Percentiles rank a stretch among this genome's conserved stretches.
Evolutionary conservation across 2,329 filamentous ascomycete genomes (phyloP).

Genomic region (Dactylonectria macrodidyma): DNA sequence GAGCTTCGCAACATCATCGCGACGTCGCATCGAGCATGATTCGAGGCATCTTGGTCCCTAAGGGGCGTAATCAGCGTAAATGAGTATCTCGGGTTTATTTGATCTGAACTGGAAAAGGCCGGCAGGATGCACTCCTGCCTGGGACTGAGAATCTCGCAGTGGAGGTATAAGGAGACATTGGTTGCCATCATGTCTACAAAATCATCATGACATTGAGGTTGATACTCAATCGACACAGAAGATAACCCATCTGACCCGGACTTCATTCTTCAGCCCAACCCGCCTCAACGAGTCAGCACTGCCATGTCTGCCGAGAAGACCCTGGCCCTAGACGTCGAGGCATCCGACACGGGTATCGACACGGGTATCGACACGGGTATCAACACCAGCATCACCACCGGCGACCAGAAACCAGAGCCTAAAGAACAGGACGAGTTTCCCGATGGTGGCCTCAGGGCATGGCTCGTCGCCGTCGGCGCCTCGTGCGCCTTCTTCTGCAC

Average conservation of each 20-base stretch:
- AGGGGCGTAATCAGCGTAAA: background rate
- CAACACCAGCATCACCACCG: background rate
- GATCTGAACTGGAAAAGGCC: slow-evolving; percentile 1
- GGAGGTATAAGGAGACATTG: background rate
- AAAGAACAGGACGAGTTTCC: slow-evolving; percentile 6
- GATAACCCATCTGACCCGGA: background rate
- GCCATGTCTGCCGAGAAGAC: slow-evolving; percentile 1
- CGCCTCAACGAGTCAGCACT: background rate
- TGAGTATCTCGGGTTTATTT: background rate
- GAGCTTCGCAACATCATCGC: background rate
- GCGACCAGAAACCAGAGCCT: background rate
- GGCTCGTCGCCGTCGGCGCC: slow-evolving; percentile 38
- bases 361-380: background rate
- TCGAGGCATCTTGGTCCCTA: background rate
- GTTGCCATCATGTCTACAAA: background rate
- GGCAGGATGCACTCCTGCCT: background rate
- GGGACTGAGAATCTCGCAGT: background rate
- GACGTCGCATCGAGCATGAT: background rate
- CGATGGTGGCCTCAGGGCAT: slow-evolving; percentile 26
- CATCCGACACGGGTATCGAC: background rate
- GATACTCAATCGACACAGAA: too few relatives aligned
- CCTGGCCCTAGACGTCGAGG: background rate
- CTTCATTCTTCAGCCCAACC: background rate
- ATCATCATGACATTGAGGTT: background rate
- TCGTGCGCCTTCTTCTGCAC: slow-evolving; percentile 45